Evolutionary conservation across 768 basidiomycete species (phyloP).

Genomic region (Trametes villosa): DNA sequence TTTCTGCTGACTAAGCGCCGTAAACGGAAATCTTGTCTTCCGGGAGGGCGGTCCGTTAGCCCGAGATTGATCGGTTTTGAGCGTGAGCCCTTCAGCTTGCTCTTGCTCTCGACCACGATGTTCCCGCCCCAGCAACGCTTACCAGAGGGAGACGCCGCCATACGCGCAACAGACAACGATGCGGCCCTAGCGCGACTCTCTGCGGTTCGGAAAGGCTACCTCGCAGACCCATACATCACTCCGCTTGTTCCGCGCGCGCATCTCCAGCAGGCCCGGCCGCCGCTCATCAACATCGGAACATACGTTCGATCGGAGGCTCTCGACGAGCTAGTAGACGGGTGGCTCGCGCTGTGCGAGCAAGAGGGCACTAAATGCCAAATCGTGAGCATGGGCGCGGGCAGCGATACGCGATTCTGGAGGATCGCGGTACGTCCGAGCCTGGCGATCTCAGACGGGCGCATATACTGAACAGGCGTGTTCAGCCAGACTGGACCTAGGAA

Average conservation of each 20-base stretch:
- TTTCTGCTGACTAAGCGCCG: no score
- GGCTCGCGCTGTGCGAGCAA: conserved; percentile 52
- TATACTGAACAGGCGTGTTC: background rate
- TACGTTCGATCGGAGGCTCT: conserved; percentile 82
- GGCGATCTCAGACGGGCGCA: background rate
- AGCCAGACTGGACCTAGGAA: conserved; percentile 59
- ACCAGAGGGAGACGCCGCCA: conserved; percentile 58
- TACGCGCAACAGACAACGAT: conserved; percentile 82
- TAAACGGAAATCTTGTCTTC: no score
- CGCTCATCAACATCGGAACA: conserved; percentile 95
- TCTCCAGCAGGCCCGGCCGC: conserved; percentile 64
- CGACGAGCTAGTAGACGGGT: conserved; percentile 72
- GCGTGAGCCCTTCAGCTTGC: no score
- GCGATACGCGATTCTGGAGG: conserved; percentile 95
- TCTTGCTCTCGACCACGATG: no score
- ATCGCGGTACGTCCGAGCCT: conserved; percentile 62
- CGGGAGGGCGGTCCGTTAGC: no score
- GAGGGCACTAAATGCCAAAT: conserved; percentile 72
- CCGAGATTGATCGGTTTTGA: no score
- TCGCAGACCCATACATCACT: conserved; percentile 74
- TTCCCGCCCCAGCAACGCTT: conserved; percentile 18
- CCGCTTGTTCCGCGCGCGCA: conserved; percentile 68
- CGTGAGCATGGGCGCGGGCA: conserved; percentile 93
- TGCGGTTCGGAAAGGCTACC: conserved; percentile 81
- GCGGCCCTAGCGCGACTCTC: conserved; percentile 85